phyloP scores from a whole-genome alignment of 805 yeast genomes.

The Brettanomyces anomalus region DNA sequence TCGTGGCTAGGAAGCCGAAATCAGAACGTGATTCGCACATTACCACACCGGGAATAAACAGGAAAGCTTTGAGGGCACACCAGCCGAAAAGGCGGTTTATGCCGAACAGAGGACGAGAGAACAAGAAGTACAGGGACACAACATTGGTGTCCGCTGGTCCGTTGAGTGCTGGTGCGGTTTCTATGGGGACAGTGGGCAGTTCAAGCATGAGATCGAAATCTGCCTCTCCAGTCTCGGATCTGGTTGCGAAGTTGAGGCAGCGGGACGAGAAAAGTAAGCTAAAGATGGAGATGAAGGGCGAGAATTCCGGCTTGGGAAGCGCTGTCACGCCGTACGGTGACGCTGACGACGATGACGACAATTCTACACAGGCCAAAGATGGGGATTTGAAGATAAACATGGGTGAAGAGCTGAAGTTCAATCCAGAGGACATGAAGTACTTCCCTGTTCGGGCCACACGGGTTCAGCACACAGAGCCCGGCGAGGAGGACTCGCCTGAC shows the following conservation, averaged over 20 bases:
- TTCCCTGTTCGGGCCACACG: constrained; percentile 69
- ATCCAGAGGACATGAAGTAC: constrained; percentile 42
- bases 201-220: constrained; percentile 11
- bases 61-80: constrained; percentile 16
- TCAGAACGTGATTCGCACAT: constrained; percentile 74
- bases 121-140: constrained; percentile 35
- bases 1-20: constrained; percentile 72
- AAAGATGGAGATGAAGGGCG: not conserved
- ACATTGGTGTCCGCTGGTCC: constrained; percentile 69
- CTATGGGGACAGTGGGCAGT: constrained; percentile 27
- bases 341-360: not conserved
- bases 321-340: not conserved
- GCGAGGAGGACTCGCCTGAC: constrained; percentile 22
- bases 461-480: constrained; percentile 31
- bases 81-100: constrained; percentile 1
- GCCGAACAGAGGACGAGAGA: constrained; percentile 7
- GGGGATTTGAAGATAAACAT: constrained; percentile 36
- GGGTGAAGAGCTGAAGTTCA: constrained; percentile 49
- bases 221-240: constrained; percentile 2
- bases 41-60: constrained; percentile 26
- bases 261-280: constrained; percentile 2
- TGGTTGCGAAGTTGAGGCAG: not conserved
- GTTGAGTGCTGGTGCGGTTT: constrained; percentile 54
- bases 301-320: not conserved
- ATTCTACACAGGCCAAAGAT: constrained; percentile 3